These are phyloP conservation scores for Sparassis latifolia DNA, from an alignment of 1,284 basidiomycete species.

Conservation along the genomic window DNA sequence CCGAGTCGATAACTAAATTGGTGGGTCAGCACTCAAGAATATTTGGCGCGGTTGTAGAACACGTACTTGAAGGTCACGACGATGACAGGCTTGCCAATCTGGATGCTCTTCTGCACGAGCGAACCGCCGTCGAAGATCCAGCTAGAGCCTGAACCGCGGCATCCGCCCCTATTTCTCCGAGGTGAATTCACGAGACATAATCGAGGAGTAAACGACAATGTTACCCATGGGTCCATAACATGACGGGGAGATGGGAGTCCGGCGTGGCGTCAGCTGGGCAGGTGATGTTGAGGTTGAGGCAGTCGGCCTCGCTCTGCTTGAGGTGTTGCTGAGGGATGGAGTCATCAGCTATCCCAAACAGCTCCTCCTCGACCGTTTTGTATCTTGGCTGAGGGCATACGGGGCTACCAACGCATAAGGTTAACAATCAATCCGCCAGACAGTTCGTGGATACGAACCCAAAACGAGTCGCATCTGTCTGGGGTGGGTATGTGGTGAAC, in stretches of 20 bases:
- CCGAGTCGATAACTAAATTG: conserved; percentile 64
- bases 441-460: conserved; percentile 40
- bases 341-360: conserved; percentile 53
- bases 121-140: conserved; percentile 71
- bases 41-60: neutral
- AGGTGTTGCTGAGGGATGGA: conserved; percentile 49
- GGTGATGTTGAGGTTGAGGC: conserved; percentile 73
- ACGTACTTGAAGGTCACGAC: conserved; percentile 72
- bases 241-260: conserved; percentile 56
- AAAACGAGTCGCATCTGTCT: conserved; percentile 54
- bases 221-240: conserved; percentile 77
- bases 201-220: conserved; percentile 1
- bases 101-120: conserved; percentile 59
- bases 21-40: neutral
- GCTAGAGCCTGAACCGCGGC: conserved; percentile 63
- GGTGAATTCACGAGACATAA: conserved; percentile 8
- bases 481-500: conserved; percentile 45
- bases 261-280: conserved; percentile 48
- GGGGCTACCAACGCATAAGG: conserved; percentile 35
- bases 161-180: conserved; percentile 45
- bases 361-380: conserved; percentile 46
- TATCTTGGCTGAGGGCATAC: conserved; percentile 63
- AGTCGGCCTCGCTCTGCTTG: conserved; percentile 66
- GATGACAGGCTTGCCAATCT: conserved; percentile 55
- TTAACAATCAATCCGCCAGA: conserved; percentile 4